Conservation (phyloP, 441 rosid species). For the Populus hybrid region DNA sequence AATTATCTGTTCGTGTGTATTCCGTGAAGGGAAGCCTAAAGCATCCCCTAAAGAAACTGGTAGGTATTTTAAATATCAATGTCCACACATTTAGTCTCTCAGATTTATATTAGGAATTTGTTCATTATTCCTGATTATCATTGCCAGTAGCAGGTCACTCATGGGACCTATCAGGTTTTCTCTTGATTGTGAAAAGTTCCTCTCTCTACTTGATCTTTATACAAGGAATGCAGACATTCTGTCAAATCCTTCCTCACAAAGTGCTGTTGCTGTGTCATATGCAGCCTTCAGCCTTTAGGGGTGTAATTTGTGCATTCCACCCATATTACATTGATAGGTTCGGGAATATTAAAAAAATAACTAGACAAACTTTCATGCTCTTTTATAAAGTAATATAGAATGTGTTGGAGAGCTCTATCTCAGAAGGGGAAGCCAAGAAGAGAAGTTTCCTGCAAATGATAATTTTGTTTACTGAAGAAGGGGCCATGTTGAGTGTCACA, state of each 20-base stretch:
- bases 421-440: background rate
- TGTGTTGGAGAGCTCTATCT: background rate
- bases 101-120: background rate
- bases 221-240: background rate
- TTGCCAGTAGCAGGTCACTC: background rate
- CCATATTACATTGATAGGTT: background rate
- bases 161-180: background rate
- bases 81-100: slow-evolving; percentile 15
- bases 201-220: background rate
- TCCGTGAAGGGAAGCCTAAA: slow-evolving; percentile 49
- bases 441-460: background rate
- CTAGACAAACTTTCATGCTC: background rate
- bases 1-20: slow-evolving; percentile 58
- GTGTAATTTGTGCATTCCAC: background rate
- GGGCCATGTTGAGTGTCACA: background rate
- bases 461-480: background rate
- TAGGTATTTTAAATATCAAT: slow-evolving; percentile 34
- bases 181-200: background rate
- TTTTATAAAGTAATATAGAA: background rate
- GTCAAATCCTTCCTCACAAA: background rate
- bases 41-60: slow-evolving; percentile 57
- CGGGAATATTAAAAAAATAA: background rate
- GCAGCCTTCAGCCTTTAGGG: background rate
- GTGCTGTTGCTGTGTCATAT: background rate
- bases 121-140: background rate